Evolutionary conservation across 2,329 filamentous ascomycete species (phyloP), one percentile per base, ranked within the genome.

Genomic region (Neonectria magnoliae): DNA sequence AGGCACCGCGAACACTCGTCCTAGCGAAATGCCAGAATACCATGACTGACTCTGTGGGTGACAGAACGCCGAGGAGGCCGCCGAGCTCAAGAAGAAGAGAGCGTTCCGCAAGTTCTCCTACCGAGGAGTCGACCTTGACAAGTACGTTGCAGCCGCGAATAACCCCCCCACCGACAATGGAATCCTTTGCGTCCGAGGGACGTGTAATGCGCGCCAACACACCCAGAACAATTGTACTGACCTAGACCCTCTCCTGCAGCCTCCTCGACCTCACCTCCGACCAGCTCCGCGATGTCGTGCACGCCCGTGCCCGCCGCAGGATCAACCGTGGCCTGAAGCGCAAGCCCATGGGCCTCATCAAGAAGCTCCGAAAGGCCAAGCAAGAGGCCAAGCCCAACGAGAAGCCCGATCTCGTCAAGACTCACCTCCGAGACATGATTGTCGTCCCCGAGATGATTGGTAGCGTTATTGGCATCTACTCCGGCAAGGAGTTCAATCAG

Each of bases 401-500:
- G 94, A 98, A 98, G 93, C 95, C 95, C 82, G 94, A 97, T 82
- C 89, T 96, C 80, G 95, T 98, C 89, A 98, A 98, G 92, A 99
- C 95, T 71, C 95, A 99, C 85, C 92, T 99, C 80, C 94, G 95
- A 85, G 92, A 99, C 89, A 99, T 99, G 96, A 98, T 99, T 84
- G 91, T 99, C 81, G 96, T 99, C 77, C 96, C 96, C 79, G 96
- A 99, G 90, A 98, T 99, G 96, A 99, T 99, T 82, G 96, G 96
- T 80, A 93, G 89, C 85, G 95, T 99, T 80, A 92, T 99, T 80
- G 96, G 94, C 83, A 96, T 99, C 89, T 99, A 99, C 93, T 97
- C 93, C 76, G 96, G 96, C 82, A 99, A 99, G 92, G 94, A 98
- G 87, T 99, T 99, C 93, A 99, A 99, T 92, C 95, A 98, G 90